Evolutionary conservation across 192 early-diverging fungal genomes (phyloP), one percentile per base, ranked within the genome.

Genomic region (Phlyctochytrium arcticum): DNA sequence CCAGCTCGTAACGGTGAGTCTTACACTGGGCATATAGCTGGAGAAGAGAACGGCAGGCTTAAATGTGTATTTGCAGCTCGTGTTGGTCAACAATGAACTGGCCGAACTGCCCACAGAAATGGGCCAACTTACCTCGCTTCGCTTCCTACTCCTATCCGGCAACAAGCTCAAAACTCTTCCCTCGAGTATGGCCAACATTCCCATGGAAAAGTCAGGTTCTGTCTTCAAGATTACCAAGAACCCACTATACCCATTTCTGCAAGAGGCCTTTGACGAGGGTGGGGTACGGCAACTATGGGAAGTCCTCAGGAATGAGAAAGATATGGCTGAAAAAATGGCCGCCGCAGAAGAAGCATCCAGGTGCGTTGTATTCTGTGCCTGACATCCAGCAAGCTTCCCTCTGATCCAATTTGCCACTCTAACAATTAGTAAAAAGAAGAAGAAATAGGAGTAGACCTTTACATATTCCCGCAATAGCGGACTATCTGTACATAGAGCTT

Each of bases 111-210:
- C 73, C 36, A 27, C 46, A 4, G 62, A 70, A 59, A 68, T 75
- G 8, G 65, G 58, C 30, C 48, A 62, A 21, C 39, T 73, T 10
- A 27, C 39, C 5, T n/a, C 29, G 7, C 60, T 75, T 10, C 39
- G 30, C 12, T 21, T 12, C 6, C 44, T 67, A 17, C 54, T 56
- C 21, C 23, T 78, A 1, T 61, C 66, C 46, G 70, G 68, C n/a
- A 78, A 78, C 67, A 69, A 74, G 29, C 62, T 78, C 57, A 69
- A 64, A 27, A 37, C 44, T 1, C 34, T 78, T 12, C 76, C 76
- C 9, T 36, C 23, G 29, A 50, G 55, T 23, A 26, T 5, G 55
- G 70, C 55, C 15, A 24, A 71, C 8, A 69, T 65, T 0, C 50
- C 50, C 0, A 33, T 72, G 6, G 66, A 29, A 2, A 30, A 33